These are phyloP conservation scores for Penicillium lividum DNA, from an alignment of 495 filamentous ascomycete genomes.

Conservation along the genomic window DNA sequence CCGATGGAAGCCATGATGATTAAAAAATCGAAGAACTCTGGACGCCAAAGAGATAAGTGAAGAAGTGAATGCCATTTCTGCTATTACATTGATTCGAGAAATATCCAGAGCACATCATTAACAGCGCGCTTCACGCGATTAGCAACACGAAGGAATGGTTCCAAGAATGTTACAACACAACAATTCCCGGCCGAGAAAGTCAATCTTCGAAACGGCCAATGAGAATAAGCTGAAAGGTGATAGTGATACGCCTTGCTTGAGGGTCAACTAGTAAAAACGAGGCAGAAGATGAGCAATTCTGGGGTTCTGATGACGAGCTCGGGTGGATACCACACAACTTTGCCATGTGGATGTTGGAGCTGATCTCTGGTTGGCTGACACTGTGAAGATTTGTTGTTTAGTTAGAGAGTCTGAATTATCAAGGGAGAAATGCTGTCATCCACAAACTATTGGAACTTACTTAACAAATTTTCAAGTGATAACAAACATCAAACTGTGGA, in stretches of 20 bases:
- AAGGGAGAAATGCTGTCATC: too few species aligned
- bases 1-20: constrained; percentile 12
- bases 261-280: neutral
- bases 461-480: too few species aligned
- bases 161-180: neutral
- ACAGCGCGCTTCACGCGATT: constrained; percentile 3
- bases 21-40: neutral
- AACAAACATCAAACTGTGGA: too few species aligned
- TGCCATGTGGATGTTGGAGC: neutral
- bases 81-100: neutral
- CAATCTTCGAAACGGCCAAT: neutral
- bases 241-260: neutral
- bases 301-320: constrained; percentile 10
- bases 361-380: neutral
- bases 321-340: constrained; percentile 6
- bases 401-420: neutral
- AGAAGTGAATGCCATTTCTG: neutral
- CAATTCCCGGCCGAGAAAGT: constrained; percentile 8
- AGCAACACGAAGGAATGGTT: neutral
- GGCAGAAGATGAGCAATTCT: constrained; percentile 1
- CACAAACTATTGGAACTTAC: too few species aligned
- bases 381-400: neutral
- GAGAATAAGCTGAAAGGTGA: neutral
- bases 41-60: neutral
- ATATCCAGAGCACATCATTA: constrained; percentile 3